These are phyloP conservation scores for Fagopyrum homotropicum DNA, from an alignment of 148 eudicot genomes.

Conservation along the genomic window DNA sequence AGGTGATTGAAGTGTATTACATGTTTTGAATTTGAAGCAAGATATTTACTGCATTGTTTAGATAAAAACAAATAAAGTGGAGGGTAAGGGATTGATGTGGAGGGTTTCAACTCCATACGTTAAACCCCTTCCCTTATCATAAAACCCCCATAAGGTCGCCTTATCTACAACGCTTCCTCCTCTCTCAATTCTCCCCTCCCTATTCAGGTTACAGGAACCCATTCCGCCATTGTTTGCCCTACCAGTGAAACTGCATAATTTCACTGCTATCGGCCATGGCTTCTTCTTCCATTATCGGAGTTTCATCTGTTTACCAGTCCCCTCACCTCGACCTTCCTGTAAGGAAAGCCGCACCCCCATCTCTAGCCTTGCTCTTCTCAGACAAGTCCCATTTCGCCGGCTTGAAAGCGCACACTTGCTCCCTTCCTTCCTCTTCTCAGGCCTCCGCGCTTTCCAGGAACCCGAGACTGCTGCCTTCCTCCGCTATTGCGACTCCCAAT, in stretches of 20 bases:
- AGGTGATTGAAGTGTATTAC: too few species aligned
- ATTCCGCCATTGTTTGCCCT: not conserved
- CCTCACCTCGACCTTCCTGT: constrained; percentile 31
- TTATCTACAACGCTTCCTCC: constrained; percentile 15
- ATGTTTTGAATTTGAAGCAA: too few species aligned
- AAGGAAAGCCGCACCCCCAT: constrained; percentile 23
- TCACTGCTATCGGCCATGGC: constrained; percentile 34
- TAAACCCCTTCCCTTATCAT: constrained; percentile 14
- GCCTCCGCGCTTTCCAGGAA: constrained; percentile 15
- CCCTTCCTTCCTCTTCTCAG: constrained; percentile 2
- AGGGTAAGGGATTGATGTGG: constrained; percentile 27
- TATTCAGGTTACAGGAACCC: not conserved
- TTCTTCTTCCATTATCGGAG: constrained; percentile 49
- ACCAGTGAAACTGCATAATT: not conserved
- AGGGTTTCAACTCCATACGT: constrained; percentile 35
- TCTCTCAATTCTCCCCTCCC: constrained; percentile 18
- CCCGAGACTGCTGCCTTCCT: constrained; percentile 40
- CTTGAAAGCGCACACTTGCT: constrained; percentile 17
- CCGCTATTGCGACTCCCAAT: constrained; percentile 56
- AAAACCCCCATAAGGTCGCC: constrained; percentile 20
- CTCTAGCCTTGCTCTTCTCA: constrained; percentile 27
- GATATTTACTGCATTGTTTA: too few species aligned
- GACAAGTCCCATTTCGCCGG: constrained; percentile 26
- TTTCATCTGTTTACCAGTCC: constrained; percentile 54
- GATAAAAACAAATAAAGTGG: not conserved